A percentile compares a stretch with the other conserved stretches of the same genome.
phyloP scores from a whole-genome alignment of 768 basidiomycete species.

The button mushroom (Agaricus bisporus) region DNA sequence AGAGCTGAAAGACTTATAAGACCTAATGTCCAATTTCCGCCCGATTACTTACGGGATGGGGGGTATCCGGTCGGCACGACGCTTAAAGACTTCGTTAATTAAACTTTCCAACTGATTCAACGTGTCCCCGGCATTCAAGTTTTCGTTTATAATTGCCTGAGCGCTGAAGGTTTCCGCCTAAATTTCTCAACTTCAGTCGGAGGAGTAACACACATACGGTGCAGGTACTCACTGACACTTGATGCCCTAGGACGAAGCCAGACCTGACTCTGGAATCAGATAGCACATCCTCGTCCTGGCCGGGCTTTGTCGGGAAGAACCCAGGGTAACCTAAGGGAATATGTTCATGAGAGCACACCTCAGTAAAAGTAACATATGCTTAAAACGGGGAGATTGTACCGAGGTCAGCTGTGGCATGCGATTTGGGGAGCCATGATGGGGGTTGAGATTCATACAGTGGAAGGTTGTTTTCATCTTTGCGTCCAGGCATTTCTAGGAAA shows the following conservation, averaged over 20 bases:
- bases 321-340: slow-evolving; percentile 57
- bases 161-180: slow-evolving; percentile 65
- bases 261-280: slow-evolving; percentile 59
- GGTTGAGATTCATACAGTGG: slow-evolving; percentile 63
- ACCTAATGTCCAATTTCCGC: not conserved
- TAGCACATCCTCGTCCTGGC: slow-evolving; percentile 71
- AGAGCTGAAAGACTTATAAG: slow-evolving; percentile 28
- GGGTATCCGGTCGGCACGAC: slow-evolving; percentile 51
- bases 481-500: slow-evolving; percentile 26
- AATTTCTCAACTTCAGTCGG: slow-evolving; percentile 1
- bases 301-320: slow-evolving; percentile 68
- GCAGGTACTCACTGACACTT: slow-evolving; percentile 48
- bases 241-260: slow-evolving; percentile 49
- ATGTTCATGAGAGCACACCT: not conserved
- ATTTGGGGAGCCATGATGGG: slow-evolving; percentile 66
- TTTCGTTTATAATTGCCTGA: slow-evolving; percentile 44
- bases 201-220: not conserved
- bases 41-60: slow-evolving; percentile 53
- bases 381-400: slow-evolving; percentile 33
- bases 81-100: slow-evolving; percentile 69
- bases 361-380: not conserved
- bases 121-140: slow-evolving; percentile 39
- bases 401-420: slow-evolving; percentile 63
- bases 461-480: slow-evolving; percentile 30
- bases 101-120: slow-evolving; percentile 62